These are phyloP conservation scores for Oropetium thomaeum DNA, from an alignment of 176 grass and related monocot species.

Conservation along the genomic window DNA sequence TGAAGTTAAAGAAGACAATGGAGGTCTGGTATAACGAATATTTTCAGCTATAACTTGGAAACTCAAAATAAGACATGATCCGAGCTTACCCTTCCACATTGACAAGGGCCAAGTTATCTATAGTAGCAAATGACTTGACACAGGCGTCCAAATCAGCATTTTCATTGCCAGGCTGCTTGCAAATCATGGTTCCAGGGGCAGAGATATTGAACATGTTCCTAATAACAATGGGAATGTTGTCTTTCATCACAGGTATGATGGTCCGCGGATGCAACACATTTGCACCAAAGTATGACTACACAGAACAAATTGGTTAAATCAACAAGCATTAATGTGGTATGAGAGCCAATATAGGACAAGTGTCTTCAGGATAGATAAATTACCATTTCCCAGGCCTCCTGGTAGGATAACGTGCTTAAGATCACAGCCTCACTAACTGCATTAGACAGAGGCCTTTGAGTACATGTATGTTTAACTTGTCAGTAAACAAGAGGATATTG, in stretches of 20 bases:
- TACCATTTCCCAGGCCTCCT: conserved; percentile 99
- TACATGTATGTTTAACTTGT: conserved; percentile 13
- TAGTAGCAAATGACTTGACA: conserved; percentile 96
- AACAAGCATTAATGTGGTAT: conserved; percentile 8
- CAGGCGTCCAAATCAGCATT: conserved; percentile 73
- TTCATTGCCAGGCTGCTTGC: conserved; percentile 63
- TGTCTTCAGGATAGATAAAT: conserved; percentile 33
- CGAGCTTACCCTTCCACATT: conserved; percentile 91
- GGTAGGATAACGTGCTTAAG: conserved; percentile 88
- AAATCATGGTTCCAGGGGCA: conserved; percentile 83
- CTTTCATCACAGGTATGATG: conserved; percentile 98
- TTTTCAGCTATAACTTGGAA: neutral
- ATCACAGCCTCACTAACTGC: conserved; percentile 98
- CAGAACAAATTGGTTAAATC: conserved; percentile 37
- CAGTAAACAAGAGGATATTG: neutral
- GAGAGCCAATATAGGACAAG: conserved; percentile 18
- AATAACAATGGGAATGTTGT: conserved; percentile 90
- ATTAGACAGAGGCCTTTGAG: conserved; percentile 34
- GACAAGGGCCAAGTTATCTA: conserved; percentile 94
- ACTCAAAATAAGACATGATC: conserved; percentile 17
- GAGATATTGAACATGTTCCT: conserved; percentile 91
- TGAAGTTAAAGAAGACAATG: conserved; percentile 4
- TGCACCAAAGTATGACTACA: conserved; percentile 93
- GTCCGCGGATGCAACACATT: conserved; percentile 97
- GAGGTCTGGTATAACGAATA: neutral